Base-by-base conservation (phyloP, 495 filamentous ascomycete species). In the Podospora tetraspora region DNA sequence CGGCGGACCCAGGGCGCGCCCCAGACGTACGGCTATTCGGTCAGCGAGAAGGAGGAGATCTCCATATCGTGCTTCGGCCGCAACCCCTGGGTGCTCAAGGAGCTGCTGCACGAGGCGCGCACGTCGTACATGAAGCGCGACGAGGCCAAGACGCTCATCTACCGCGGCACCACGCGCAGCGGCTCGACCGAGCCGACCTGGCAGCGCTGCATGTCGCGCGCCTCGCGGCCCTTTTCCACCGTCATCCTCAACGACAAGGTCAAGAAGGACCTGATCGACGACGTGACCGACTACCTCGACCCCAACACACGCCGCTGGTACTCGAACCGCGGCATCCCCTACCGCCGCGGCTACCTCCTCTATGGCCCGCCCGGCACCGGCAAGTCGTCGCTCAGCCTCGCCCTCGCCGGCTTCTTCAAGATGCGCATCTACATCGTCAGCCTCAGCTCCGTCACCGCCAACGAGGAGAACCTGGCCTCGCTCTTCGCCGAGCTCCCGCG, bases 231-330 rank as follows among this genome's bases (percentile, higher is more conserved):
- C 6, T 87, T 97, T 75, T 89, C 90, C 0, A 97, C 93, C 1
- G 94, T 97, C 9, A 91, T 96, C 34, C 80, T 98, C 9, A 91
- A 94, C 70, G 84, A 88, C 61, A 77, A 84, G 58, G 87, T 91
- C 70, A 98, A 97, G 80, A 75, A 88, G 34, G 84, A 81, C 1
- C 84, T 97, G 22, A 81, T 97, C 56, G 80, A 85, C 37, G 95
- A 98, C 74, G 90, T 97, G 72, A 90, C 92, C 71, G 93, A 97
- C 70, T 98, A 96, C 74, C 84, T 97, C 32, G 87, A 92, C 70
- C 92, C 92, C 0, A 77, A 84, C 2, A 95, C 90, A 3, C 81
- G 87, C 12, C 78, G 87, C 6, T 97, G 92, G 93, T 97, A 97
- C 72, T 84, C 88, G 4, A 88, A 89, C 72, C 81, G 88, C 60